Evolutionary conservation across 2,329 filamentous ascomycete species (phyloP).

Genomic region (Phaeophleospora eucalypticola): DNA sequence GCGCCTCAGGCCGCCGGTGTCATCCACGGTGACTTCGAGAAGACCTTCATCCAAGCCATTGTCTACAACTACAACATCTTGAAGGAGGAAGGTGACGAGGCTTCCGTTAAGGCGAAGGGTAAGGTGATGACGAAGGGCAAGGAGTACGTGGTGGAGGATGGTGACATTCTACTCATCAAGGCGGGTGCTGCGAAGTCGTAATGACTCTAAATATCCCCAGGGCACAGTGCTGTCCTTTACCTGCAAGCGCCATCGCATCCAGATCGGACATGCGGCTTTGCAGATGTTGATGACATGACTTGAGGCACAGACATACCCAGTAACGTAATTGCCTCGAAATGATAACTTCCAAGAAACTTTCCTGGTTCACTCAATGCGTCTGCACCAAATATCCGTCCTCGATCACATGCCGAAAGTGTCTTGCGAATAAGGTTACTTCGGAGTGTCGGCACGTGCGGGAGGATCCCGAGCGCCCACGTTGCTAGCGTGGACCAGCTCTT

Average conservation of each 20-base stretch:
- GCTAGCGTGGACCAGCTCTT: too few relatives aligned
- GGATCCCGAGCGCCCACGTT: too few relatives aligned
- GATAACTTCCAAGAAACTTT: not conserved
- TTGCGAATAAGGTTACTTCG: too few relatives aligned
- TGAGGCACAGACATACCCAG: not conserved
- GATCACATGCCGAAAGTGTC: too few relatives aligned
- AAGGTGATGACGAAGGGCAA: constrained; percentile 99
- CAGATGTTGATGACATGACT: not conserved
- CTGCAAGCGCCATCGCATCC: too few relatives aligned
- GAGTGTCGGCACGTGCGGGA: too few relatives aligned
- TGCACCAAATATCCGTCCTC: too few relatives aligned
- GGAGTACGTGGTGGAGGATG: constrained; percentile 86
- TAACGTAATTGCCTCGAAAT: not conserved
- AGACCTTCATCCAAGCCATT: constrained; percentile 96
- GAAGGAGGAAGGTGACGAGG: constrained; percentile 84
- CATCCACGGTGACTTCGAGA: constrained; percentile 97
- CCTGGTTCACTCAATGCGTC: not conserved
- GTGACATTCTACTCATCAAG: constrained; percentile 83
- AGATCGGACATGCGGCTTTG: not conserved
- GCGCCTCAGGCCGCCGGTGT: constrained; percentile 97
- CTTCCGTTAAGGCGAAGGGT: constrained; percentile 83
- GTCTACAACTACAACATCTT: constrained; percentile 84
- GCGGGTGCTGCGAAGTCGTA: constrained; percentile 69
- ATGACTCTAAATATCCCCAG: not conserved
- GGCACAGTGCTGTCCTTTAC: not conserved